Evolutionary conservation across 2,329 filamentous ascomycete genomes (phyloP), one percentile per base, ranked within the genome.

Genomic region (Ophiocordyceps sinensis): DNA sequence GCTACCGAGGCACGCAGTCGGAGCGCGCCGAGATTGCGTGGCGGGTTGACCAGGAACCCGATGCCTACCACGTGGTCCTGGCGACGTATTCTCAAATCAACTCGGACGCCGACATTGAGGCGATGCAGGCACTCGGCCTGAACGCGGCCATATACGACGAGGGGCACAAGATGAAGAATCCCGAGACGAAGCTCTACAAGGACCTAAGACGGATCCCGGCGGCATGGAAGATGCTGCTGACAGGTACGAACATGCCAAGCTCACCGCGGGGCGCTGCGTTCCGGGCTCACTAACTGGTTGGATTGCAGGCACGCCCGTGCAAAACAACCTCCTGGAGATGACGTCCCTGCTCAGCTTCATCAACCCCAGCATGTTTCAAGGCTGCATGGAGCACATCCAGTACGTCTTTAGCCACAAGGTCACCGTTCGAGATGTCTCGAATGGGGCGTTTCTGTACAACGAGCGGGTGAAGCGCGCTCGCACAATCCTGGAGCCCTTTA

Each of bases 251-350:
- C n/a, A 50, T 38, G 46, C 34, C 10, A 6, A 8, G 35, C 30
- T 19, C 12, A 15, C 2, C 8, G 19, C 8, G 5, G 7, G 13
- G 15, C 15, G 9, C 9, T 19, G 12, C 12, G 10, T 21, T 11
- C n/a, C n/a, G 14, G n/a, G 36, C 14, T 4, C 26, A 28, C 50
- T 60, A 34, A 57, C 35, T 26, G 6, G 19, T 4, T 19, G 19
- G 19, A n/a, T 30, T 23, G 85, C 81, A 26, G 91, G 91, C 35
- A 98, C 91, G 0, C 91, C 91, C 0, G 72, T 98, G 2, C 85
- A 93, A 58, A 93, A 98, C 63, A 96, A 96, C 57, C 68, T 98
- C 17, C 81, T 89, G 55, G 91, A 98, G 62, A 76, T 98, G 53
- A 82, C 87, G 34, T 84, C 87, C 3, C 74, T 98, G 13, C 73